Percentiles rank a stretch among this genome's conserved stretches.
Evolutionary conservation across 176 grass and related monocot genomes (phyloP).

Genomic region (Triticum aestivum): IWGSC_CS_RefSeq_v2.1 NC_057800.1:679814981-679815480

Average conservation of each 20-base stretch:
- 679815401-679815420: constrained; percentile 3
- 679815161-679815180: constrained; percentile 38
- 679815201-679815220: no score
- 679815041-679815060: constrained; percentile 59
- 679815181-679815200: background rate
- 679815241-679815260: no score
- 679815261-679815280: no score
- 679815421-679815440: background rate
- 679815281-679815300: no score
- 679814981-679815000: background rate
- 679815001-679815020: constrained; percentile 18
- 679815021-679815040: constrained; percentile 45
- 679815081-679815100: constrained; percentile 57
- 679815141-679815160: constrained; percentile 92
- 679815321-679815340: no score
- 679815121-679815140: constrained; percentile 78
- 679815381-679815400: background rate
- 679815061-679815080: constrained; percentile 76
- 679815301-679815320: no score
- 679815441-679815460: background rate
- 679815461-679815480: background rate
- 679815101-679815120: constrained; percentile 52
- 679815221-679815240: no score
- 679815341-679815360: no score
- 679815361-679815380: no score